phyloP scores from a whole-genome alignment of 331 rosid species.

The Malus hybrid region DNA sequence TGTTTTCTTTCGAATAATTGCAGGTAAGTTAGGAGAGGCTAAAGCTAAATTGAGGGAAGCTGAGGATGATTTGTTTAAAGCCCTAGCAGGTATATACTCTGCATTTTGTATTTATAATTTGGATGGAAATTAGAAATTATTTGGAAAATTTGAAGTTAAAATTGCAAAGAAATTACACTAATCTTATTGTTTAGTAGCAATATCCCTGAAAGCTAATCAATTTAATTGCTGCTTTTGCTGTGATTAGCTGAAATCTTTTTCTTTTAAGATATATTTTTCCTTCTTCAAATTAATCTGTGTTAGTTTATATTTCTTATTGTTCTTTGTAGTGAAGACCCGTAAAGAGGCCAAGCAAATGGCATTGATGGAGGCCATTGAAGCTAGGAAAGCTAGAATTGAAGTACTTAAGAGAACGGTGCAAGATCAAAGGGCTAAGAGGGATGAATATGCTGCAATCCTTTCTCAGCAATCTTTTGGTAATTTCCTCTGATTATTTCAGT shows the following conservation, averaged over 20 bases:
- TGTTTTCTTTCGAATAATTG: neutral
- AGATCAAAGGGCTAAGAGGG: constrained; percentile 39
- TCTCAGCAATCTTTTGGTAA: constrained; percentile 53
- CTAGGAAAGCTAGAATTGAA: constrained; percentile 48
- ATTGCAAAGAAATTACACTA: neutral
- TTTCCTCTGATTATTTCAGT: neutral
- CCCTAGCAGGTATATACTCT: constrained; percentile 49
- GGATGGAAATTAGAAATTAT: neutral
- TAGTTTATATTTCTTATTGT: neutral
- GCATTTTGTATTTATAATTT: neutral
- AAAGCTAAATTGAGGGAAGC: constrained; percentile 59
- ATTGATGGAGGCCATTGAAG: constrained; percentile 50
- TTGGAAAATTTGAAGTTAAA: neutral
- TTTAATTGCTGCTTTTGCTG: neutral
- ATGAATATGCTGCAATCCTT: constrained; percentile 35
- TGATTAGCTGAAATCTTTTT: neutral
- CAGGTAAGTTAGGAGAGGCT: constrained; percentile 43
- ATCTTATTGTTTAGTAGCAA: neutral
- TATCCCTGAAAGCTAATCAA: neutral
- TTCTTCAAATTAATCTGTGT: neutral
- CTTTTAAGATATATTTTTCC: neutral
- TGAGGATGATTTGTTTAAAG: constrained; percentile 80
- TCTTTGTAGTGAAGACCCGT: constrained; percentile 56
- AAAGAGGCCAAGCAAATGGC: constrained; percentile 77
- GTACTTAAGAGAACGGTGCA: constrained; percentile 35